Percentiles rank a stretch among this genome's conserved stretches.
phyloP scores from a whole-genome alignment of 139 green algal genomes.

The Ulvella scutata region DNA sequence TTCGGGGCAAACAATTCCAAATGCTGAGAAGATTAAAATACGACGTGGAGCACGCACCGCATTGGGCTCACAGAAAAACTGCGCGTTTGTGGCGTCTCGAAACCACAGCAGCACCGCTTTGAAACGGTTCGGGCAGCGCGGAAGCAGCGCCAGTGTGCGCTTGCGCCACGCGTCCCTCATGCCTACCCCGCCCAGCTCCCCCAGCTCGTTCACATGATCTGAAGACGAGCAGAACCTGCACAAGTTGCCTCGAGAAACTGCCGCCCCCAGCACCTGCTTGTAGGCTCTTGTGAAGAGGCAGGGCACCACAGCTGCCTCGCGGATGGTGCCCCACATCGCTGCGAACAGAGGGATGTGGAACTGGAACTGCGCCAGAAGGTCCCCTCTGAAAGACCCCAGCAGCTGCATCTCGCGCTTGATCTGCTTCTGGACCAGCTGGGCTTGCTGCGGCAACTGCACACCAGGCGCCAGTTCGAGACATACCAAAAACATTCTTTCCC shows the following conservation, averaged over 20 bases:
- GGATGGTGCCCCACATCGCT: not conserved
- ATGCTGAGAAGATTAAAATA: too few species aligned
- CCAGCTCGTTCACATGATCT: not conserved
- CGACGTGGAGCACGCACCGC: not conserved
- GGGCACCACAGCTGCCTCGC: not conserved
- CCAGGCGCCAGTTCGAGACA: not conserved
- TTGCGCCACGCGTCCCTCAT: not conserved
- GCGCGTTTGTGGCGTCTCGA: not conserved
- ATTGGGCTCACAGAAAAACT: not conserved
- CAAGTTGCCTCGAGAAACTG: not conserved
- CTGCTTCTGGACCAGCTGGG: not conserved
- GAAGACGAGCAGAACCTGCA: not conserved
- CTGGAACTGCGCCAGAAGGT: slow-evolving; percentile 1
- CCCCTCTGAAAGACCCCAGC: not conserved
- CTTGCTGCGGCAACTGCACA: not conserved
- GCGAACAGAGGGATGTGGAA: slow-evolving; percentile 4
- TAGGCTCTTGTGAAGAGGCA: not conserved
- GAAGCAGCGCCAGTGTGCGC: not conserved
- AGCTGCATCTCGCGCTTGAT: not conserved
- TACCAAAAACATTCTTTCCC: not conserved
- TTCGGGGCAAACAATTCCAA: too few species aligned
- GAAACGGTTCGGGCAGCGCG: not conserved
- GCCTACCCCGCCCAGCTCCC: not conserved
- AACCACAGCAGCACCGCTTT: not conserved
- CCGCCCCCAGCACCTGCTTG: not conserved